phyloP scores from a whole-genome alignment of 352 stramenopile species.

The Phytophthora citrophthora region DNA sequence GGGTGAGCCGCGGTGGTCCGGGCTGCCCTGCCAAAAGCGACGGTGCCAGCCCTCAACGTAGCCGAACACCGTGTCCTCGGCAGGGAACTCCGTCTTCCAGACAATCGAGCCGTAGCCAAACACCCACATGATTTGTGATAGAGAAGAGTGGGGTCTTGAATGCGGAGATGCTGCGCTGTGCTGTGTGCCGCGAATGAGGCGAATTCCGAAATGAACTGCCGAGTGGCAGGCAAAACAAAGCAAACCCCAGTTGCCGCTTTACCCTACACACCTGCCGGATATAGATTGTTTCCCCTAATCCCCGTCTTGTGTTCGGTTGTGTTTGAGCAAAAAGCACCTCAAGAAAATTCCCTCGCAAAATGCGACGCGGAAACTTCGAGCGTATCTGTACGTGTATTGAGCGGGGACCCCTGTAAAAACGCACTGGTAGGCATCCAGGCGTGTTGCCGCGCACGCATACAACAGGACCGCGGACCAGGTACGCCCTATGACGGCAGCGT shows the following conservation, averaged over 20 bases:
- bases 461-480: slow-evolving; percentile 3
- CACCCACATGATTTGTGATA: slow-evolving; percentile 66
- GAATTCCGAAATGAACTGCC: slow-evolving; percentile 42
- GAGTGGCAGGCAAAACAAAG: not conserved
- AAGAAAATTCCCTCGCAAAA: slow-evolving; percentile 30
- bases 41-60: slow-evolving; percentile 88
- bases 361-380: slow-evolving; percentile 13
- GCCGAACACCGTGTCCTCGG: slow-evolving; percentile 69
- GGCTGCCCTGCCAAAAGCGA: slow-evolving; percentile 91
- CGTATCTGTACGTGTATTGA: not conserved
- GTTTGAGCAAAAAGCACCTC: slow-evolving; percentile 26
- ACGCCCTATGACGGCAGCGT: not conserved
- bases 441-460: not conserved
- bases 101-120: slow-evolving; percentile 87
- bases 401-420: slow-evolving; percentile 13
- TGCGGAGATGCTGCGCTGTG: slow-evolving; percentile 6
- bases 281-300: slow-evolving; percentile 17
- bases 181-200: slow-evolving; percentile 22
- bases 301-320: slow-evolving; percentile 16
- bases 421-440: slow-evolving; percentile 7
- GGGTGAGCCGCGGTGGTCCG: slow-evolving; percentile 84
- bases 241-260: slow-evolving; percentile 5
- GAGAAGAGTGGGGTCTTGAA: not conserved
- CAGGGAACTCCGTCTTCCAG: slow-evolving; percentile 79
- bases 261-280: slow-evolving; percentile 12